A percentile compares a stretch with the other conserved stretches of the same genome.
These are phyloP conservation scores for Phytopythium litorale DNA, from an alignment of 352 stramenopile genomes.

Conservation along the genomic window DNA sequence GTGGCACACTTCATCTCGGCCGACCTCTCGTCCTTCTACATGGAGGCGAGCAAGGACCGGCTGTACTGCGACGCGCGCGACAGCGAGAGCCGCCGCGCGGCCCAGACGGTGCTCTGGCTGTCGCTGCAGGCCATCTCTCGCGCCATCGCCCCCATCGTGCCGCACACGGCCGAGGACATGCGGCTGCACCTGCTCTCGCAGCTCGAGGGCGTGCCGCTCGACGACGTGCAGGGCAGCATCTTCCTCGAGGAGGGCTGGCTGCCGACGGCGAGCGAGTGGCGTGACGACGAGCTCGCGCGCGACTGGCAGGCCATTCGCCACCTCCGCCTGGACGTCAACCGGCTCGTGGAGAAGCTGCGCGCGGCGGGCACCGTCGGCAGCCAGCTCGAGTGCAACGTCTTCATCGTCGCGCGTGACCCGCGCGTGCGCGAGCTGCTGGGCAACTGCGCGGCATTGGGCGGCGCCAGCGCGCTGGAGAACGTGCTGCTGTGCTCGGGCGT, in stretches of 20 bases:
- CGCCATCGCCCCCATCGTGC: slow-evolving; percentile 88
- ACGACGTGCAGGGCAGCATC: slow-evolving; percentile 62
- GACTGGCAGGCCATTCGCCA: slow-evolving; percentile 88
- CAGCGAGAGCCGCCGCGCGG: slow-evolving; percentile 67
- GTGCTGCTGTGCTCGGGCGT: slow-evolving; percentile 74
- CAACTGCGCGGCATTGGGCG: slow-evolving; percentile 5
- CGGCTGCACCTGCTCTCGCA: slow-evolving; percentile 83
- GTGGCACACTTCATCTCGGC: slow-evolving; percentile 91
- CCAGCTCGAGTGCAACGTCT: slow-evolving; percentile 76
- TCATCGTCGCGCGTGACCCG: slow-evolving; percentile 34
- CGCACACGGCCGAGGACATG: slow-evolving; percentile 97
- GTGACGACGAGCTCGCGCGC: slow-evolving; percentile 46
- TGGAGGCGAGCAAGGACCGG: slow-evolving; percentile 96
- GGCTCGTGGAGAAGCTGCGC: slow-evolving; percentile 71
- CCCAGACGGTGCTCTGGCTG: slow-evolving; percentile 88
- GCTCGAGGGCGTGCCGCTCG: slow-evolving; percentile 34
- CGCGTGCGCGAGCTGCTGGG: slow-evolving; percentile 30
- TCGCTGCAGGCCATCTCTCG: slow-evolving; percentile 60
- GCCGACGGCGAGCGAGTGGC: slow-evolving; percentile 45
- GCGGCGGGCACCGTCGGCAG: slow-evolving; percentile 48
- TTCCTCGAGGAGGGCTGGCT: slow-evolving; percentile 71
- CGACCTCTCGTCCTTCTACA: slow-evolving; percentile 98
- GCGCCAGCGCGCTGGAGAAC: slow-evolving; percentile 63
- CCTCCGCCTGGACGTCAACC: slow-evolving; percentile 83
- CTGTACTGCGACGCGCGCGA: slow-evolving; percentile 94